A percentile compares a stretch with the other conserved stretches of the same genome.
Conservation (phyloP, 2,329 filamentous ascomycete species). For the Cladorrhinum sp. region DNA sequence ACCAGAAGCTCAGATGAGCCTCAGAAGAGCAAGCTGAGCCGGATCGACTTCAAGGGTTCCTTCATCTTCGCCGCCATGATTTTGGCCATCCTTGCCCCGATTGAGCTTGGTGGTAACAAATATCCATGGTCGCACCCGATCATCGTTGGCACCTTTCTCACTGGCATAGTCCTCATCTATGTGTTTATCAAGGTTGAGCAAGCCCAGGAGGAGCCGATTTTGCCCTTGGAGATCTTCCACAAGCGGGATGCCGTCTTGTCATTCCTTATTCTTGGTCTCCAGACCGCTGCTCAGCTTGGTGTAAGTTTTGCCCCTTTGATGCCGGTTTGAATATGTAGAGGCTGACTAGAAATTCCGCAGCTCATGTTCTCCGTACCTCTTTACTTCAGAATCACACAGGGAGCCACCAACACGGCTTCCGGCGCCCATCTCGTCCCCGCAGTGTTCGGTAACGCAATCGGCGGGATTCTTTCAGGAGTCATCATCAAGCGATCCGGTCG, state of each 20-base stretch:
- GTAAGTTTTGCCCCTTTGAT: conserved; percentile 38
- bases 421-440: conserved; percentile 63
- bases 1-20: conserved; percentile 16
- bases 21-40: conserved; percentile 39
- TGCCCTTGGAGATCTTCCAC: conserved; percentile 54
- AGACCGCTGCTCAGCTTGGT: conserved; percentile 56
- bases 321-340: not conserved
- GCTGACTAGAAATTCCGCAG: conserved; percentile 25
- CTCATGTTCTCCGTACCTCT: conserved; percentile 65
- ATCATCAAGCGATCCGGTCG: conserved; percentile 57
- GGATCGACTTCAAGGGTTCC: conserved; percentile 59
- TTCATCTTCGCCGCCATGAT: conserved; percentile 39
- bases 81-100: conserved; percentile 38
- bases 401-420: conserved; percentile 55
- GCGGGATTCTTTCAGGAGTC: conserved; percentile 57
- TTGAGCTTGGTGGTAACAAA: conserved; percentile 40
- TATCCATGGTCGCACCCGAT: conserved; percentile 39
- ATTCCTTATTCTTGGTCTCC: conserved; percentile 50
- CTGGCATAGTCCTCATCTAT: conserved; percentile 30
- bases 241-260: conserved; percentile 51
- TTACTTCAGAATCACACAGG: conserved; percentile 64
- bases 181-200: conserved; percentile 35
- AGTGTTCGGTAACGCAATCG: conserved; percentile 63
- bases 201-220: conserved; percentile 52
- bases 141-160: conserved; percentile 32